A percentile compares a stretch with the other conserved stretches of the same genome.
phyloP scores from a whole-genome alignment of 805 yeast species.

The Barnettozyma californica region DNA sequence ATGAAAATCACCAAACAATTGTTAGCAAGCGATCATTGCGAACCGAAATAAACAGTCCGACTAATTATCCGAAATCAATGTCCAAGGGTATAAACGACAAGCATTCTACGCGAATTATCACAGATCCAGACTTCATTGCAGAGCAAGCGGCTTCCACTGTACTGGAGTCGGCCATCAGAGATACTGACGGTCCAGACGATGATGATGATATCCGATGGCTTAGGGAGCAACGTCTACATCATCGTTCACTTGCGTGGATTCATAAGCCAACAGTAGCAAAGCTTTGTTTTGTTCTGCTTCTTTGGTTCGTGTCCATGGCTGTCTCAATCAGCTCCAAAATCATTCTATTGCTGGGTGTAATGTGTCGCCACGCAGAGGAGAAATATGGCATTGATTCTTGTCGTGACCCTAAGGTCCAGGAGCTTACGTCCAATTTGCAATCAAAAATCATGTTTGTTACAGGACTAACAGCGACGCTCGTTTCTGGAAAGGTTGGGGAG shows the following conservation, averaged over 20 bases:
- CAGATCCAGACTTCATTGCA: slow-evolving; percentile 1
- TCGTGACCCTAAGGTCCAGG: slow-evolving; percentile 37
- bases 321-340: slow-evolving; percentile 35
- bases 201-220: slow-evolving; percentile 36
- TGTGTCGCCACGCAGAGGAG: slow-evolving; percentile 29
- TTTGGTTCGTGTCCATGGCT: slow-evolving; percentile 38
- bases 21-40: background rate
- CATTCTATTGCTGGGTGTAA: slow-evolving; percentile 27
- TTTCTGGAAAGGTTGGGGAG: slow-evolving; percentile 60
- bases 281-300: slow-evolving; percentile 38
- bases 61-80: background rate
- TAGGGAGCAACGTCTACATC: slow-evolving; percentile 41
- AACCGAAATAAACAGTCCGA: background rate
- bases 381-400: slow-evolving; percentile 27
- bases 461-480: slow-evolving; percentile 43
- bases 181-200: slow-evolving; percentile 27
- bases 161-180: slow-evolving; percentile 37
- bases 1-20: too few species aligned
- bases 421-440: slow-evolving; percentile 42
- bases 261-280: slow-evolving; percentile 52
- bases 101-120: background rate
- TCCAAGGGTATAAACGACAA: background rate
- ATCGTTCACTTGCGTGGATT: slow-evolving; percentile 44
- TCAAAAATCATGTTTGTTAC: slow-evolving; percentile 36
- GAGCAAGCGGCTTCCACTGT: slow-evolving; percentile 9